Conservation (phyloP, 257 asterid genomes). For the Penstemon eatonii region DNA sequence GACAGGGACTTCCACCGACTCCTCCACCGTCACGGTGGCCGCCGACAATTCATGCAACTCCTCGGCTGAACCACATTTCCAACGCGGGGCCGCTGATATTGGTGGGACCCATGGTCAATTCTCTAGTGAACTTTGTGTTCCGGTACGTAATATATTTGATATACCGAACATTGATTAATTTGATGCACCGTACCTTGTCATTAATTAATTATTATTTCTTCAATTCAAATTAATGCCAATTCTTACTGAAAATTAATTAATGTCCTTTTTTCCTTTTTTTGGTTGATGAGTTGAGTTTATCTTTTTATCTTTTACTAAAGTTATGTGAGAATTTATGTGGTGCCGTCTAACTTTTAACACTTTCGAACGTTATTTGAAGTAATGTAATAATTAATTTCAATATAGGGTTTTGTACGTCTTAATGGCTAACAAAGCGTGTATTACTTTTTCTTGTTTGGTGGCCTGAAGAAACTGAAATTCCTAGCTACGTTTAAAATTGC, state of each 20-base stretch:
- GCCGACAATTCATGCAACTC: conserved; percentile 62
- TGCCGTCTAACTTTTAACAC: conserved; percentile 35
- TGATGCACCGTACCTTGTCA: too few species aligned
- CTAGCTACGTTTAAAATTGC: too few species aligned
- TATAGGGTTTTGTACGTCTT: conserved; percentile 20
- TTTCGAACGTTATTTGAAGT: conserved; percentile 23
- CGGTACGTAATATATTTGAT: conserved; percentile 43
- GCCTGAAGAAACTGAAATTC: too few species aligned
- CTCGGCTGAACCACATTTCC: conserved; percentile 34
- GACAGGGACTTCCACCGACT: conserved; percentile 27
- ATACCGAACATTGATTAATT: too few species aligned
- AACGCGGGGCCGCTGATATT: conserved; percentile 22
- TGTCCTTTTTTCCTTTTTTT: too few species aligned
- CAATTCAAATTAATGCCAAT: too few species aligned
- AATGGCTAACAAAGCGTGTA: conserved; percentile 25
- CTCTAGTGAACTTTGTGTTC: conserved; percentile 61
- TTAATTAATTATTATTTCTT: too few species aligned
- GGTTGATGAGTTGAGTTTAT: too few species aligned
- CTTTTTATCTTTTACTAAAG: neutral
- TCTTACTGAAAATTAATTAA: too few species aligned
- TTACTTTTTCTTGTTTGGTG: conserved; percentile 25
- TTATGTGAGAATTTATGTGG: conserved; percentile 5
- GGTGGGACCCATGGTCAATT: too few species aligned
- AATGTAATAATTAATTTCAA: too few species aligned
- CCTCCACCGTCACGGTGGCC: conserved; percentile 11